A percentile compares a stretch with the other conserved stretches of the same genome.
phyloP scores from a whole-genome alignment of 352 stramenopile genomes.

The Pythium rhizo-oryzae region DNA sequence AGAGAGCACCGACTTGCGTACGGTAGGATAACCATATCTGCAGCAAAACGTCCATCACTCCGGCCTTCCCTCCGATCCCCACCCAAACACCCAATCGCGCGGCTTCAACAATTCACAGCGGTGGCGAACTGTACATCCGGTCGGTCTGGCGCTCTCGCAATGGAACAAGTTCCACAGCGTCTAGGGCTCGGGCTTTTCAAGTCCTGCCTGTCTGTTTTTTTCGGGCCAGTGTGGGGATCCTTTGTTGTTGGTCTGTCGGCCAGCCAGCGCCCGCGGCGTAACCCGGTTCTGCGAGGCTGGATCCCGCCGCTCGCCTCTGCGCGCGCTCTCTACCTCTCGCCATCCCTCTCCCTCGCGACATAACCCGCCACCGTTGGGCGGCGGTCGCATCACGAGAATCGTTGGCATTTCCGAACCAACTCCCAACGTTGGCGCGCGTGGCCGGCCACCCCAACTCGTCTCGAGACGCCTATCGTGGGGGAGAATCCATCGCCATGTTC shows the following conservation, averaged over 20 bases:
- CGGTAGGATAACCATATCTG: neutral
- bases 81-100: conserved; percentile 1
- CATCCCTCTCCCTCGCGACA: neutral
- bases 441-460: neutral
- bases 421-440: neutral
- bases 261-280: neutral
- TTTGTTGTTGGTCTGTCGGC: neutral
- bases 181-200: conserved; percentile 14
- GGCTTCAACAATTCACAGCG: conserved; percentile 1
- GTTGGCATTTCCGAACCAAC: conserved; percentile 3
- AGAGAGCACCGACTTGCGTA: neutral
- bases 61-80: neutral
- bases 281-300: neutral
- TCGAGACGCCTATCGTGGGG: neutral
- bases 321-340: neutral
- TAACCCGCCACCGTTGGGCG: neutral
- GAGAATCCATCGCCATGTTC: conserved; percentile 35
- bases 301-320: neutral
- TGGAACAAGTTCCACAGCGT: neutral
- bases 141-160: conserved; percentile 4
- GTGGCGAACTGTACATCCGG: conserved; percentile 19
- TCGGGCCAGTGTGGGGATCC: conserved; percentile 6
- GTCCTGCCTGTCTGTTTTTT: conserved; percentile 7
- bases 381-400: neutral
- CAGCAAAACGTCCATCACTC: conserved; percentile 11